These are phyloP conservation scores for Asterionellopsis glacialis DNA, from an alignment of 108 stramenopile genomes.

Conservation along the genomic window DNA sequence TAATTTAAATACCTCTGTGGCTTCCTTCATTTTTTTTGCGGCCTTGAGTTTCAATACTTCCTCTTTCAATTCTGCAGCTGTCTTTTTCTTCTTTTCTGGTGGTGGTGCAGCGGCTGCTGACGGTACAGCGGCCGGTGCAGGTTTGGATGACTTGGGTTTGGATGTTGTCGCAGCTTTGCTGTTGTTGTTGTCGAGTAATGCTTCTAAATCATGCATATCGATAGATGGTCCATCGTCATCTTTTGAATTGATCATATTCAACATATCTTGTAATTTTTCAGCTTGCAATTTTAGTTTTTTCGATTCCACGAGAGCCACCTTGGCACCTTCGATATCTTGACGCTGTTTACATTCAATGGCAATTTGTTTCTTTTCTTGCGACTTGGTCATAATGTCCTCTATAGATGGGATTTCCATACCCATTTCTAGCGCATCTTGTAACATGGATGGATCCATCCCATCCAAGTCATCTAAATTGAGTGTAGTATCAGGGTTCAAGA, in stretches of 20 bases:
- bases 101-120: background rate
- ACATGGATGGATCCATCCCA: conserved; percentile 15
- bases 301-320: conserved; percentile 17
- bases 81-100: too few species aligned
- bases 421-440: conserved; percentile 16
- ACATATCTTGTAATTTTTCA: background rate
- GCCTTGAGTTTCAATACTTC: conserved; percentile 28
- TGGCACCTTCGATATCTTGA: conserved; percentile 19
- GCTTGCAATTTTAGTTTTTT: conserved; percentile 13
- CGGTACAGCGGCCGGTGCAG: background rate
- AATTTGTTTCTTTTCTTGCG: conserved; percentile 8
- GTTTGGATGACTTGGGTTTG: conserved; percentile 2
- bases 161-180: background rate
- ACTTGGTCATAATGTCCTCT: conserved; percentile 1
- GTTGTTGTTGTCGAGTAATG: background rate
- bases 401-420: conserved; percentile 23
- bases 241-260: background rate
- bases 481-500: conserved; percentile 3
- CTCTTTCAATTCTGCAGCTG: conserved; percentile 19
- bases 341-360: conserved; percentile 13
- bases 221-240: background rate
- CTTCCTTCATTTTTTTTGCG: conserved; percentile 21
- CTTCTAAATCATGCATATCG: conserved; percentile 16
- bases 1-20: conserved; percentile 16
- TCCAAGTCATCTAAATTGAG: conserved; percentile 16